These are phyloP conservation scores for Coprinellus aureogranulatus DNA, from an alignment of 768 basidiomycete species.

Conservation along the genomic window DNA sequence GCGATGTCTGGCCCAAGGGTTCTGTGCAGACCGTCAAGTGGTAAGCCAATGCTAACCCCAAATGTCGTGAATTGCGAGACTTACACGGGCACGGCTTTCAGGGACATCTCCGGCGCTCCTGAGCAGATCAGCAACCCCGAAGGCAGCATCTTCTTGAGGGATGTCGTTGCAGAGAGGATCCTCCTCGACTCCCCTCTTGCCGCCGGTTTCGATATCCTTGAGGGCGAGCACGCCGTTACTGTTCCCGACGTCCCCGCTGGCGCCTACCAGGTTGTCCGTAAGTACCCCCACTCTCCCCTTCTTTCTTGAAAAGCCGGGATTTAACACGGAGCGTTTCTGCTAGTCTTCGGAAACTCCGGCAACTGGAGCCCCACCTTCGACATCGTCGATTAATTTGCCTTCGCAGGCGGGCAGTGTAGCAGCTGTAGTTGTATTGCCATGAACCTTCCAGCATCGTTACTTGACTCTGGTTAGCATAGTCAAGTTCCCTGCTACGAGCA, in stretches of 20 bases:
- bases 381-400: not conserved
- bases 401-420: too few relatives aligned
- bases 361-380: slow-evolving; percentile 17
- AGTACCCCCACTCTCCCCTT: slow-evolving; percentile 18
- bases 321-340: slow-evolving; percentile 42
- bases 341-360: slow-evolving; percentile 34
- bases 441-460: too few relatives aligned
- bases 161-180: slow-evolving; percentile 26
- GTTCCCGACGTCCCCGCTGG: slow-evolving; percentile 35
- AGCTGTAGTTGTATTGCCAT: too few relatives aligned
- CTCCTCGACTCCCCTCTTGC: slow-evolving; percentile 17
- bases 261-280: slow-evolving; percentile 39
- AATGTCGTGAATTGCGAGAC: not conserved
- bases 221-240: slow-evolving; percentile 29
- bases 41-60: slow-evolving; percentile 41
- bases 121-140: slow-evolving; percentile 45
- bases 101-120: not conserved
- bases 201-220: slow-evolving; percentile 33
- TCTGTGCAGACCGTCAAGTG: slow-evolving; percentile 42
- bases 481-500: too few relatives aligned
- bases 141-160: slow-evolving; percentile 44
- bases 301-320: slow-evolving; percentile 34
- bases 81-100: not conserved
- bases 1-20: slow-evolving; percentile 42
- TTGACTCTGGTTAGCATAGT: too few relatives aligned